Conservation (phyloP, 495 filamentous ascomycete genomes). For the Xeromyces bisporus region DNA sequence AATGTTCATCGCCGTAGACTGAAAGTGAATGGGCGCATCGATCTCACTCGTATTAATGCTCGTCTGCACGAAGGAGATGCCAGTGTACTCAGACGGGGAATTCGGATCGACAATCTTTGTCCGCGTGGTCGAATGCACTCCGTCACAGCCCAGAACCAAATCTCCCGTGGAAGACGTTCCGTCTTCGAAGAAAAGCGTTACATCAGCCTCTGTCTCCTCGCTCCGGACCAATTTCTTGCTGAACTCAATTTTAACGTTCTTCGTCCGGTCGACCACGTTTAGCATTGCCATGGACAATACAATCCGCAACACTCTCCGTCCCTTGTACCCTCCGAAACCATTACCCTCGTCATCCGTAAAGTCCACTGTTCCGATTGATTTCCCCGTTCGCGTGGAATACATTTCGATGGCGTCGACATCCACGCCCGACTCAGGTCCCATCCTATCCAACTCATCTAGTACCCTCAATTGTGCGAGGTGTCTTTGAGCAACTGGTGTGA, state of each 20-base stretch:
- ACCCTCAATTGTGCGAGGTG: conserved; percentile 40
- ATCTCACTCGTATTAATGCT: conserved; percentile 17
- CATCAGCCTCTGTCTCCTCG: conserved; percentile 22
- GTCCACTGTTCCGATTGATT: conserved; percentile 25
- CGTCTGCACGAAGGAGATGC: conserved; percentile 38
- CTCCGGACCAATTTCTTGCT: conserved; percentile 23
- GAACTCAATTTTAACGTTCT: conserved; percentile 21
- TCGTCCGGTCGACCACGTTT: conserved; percentile 21
- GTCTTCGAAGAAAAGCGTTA: conserved; percentile 34
- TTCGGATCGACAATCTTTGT: conserved; percentile 34
- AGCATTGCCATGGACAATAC: conserved; percentile 31
- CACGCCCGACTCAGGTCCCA: conserved; percentile 28
- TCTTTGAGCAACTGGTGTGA: conserved; percentile 43
- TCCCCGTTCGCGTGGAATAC: conserved; percentile 34
- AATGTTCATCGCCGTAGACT: conserved; percentile 31
- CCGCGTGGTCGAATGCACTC: conserved; percentile 42
- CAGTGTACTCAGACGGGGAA: conserved; percentile 35
- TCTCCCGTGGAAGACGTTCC: conserved; percentile 30
- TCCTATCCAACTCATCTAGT: conserved; percentile 23
- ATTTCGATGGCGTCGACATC: conserved; percentile 36
- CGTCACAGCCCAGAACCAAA: conserved; percentile 44
- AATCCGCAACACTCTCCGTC: conserved; percentile 31
- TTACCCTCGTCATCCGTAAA: conserved; percentile 22
- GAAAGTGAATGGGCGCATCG: conserved; percentile 24
- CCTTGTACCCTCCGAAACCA: conserved; percentile 27